Evolutionary conservation across 1,139 yeast genomes (phyloP), one percentile per base, ranked within the genome.

Genomic region (Hansenula sp.): DNA sequence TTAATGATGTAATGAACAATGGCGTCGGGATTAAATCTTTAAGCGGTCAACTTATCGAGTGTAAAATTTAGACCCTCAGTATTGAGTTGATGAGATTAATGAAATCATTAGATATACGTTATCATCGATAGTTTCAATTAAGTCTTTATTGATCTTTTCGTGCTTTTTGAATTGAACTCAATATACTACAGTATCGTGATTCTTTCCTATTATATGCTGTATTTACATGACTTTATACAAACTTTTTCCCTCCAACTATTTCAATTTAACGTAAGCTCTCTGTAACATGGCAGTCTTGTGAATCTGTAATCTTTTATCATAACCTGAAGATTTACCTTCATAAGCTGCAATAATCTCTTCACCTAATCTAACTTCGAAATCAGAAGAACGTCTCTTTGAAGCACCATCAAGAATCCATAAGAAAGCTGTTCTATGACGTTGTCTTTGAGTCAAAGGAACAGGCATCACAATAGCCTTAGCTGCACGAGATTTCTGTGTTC

Each of bases 391-490:
- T 62, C 95, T 82, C 60, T 82, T 82, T 43, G 78, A 73, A 24
- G 95, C 78, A 18, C 95, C 89, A 44, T 88, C 96, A 43, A 89
- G 66, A 38, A 92, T 83, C 97, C 97, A 92, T 47, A 71, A 65
- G 71, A 94, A 85, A 3, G 97, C 96, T 56, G 76, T 79, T 64
- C 96, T 78, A 52, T 80, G 69, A 62, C 97, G 77, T 64, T 89
- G 96, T 64, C 88, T 82, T 58, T 79, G 79, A 40, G 77, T 80
- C 57, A 90, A 70, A 12, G 97, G 96, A 36, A 77, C 79, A 4
- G 98, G 98, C 36, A 88, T 83, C 37, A 81, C 74, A 44, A 71
- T 77, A 46, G 83, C 83, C 58, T 90, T 86, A 32, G 97, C 96
- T 45, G 82, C 82, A 49, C 95, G 95, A 6, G 95, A 88, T 49